Base-by-base conservation (phyloP, 140 eudicot species). In the Oenanthe javanica region DNA sequence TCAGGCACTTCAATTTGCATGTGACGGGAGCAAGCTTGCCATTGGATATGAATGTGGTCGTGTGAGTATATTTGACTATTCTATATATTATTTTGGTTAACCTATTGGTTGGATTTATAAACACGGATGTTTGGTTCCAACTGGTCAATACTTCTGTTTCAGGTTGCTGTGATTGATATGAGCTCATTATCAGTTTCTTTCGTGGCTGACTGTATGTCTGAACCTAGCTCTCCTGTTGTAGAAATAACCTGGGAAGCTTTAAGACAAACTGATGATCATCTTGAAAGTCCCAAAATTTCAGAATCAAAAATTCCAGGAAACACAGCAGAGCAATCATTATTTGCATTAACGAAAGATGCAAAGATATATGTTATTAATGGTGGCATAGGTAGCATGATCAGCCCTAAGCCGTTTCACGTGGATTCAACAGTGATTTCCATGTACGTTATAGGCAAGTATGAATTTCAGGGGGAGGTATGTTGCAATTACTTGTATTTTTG, bases 101-200 rank as follows among this genome's bases (percentile, higher is more conserved):
- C 1, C 14, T 73, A 46, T 5, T 46, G 38, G 27, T 21, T 25
- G 9, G 12, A 13, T 46, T 75, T 84, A 31, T n/a, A 57, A 61
- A 48, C 59, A 43, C 42, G 18, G 2, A 67, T 40, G 61, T 66
- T 72, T 80, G 15, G 66, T 71, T 21, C 72, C 84, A 67, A 66
- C 73, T 11, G 43, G 43, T 76, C 47, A 51, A 80, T 79, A 75
- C 23, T 73, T 73, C 67, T 52, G 59, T 85, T 88, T 84, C 97
- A 94, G 98, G 88, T 92, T 85, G 96, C 96, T 72, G 96, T 94
- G 86, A 85, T 94, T 81, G 96, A 94, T 87, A 79, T 86, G 86
- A 88, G 61, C 21, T 80, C 90, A 67, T 86, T 87, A 74, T 84
- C 94, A 45, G 89, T 89, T 82, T 75, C 82, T 51, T 89, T 84